Evolutionary conservation across 2,329 filamentous ascomycete species (phyloP).

Genomic region (Aspergillus pseudoglaucus): DNA sequence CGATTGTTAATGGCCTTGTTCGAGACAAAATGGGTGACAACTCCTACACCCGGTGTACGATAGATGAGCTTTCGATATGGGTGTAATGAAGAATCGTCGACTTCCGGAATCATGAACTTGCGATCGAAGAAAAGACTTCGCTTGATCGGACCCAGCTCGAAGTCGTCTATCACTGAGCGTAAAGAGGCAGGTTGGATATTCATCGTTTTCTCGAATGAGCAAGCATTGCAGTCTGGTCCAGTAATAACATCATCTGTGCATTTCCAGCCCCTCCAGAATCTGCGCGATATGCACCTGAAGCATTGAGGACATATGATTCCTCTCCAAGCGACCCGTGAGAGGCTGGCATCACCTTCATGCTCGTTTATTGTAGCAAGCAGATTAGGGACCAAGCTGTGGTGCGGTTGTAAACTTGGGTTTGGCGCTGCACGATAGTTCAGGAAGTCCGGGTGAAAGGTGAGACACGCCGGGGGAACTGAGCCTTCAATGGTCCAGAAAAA

Average conservation of each 20-base stretch:
- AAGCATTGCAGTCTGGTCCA: conserved; percentile 32
- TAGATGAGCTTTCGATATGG: conserved; percentile 32
- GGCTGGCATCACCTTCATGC: conserved; percentile 36
- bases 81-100: conserved; percentile 22
- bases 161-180: conserved; percentile 25
- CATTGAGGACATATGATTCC: conserved; percentile 64
- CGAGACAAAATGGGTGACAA: conserved; percentile 52
- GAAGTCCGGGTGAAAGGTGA: conserved; percentile 52
- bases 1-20: conserved; percentile 47
- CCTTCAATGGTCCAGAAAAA: conserved; percentile 50
- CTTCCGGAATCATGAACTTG: conserved; percentile 19
- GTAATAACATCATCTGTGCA: conserved; percentile 37
- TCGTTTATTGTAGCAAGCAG: conserved; percentile 33
- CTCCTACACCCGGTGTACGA: conserved; percentile 31
- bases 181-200: conserved; percentile 22
- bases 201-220: conserved; percentile 40
- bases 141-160: conserved; percentile 23
- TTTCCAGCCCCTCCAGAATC: conserved; percentile 56
- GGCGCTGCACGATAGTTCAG: conserved; percentile 48
- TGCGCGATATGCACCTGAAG: conserved; percentile 54
- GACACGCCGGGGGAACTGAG: conserved; percentile 18
- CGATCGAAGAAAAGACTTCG: conserved; percentile 20
- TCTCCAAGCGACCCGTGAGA: conserved; percentile 48
- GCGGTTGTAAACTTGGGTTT: conserved; percentile 27
- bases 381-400: conserved; percentile 36